Conservation (phyloP, 2,329 filamentous ascomycete genomes). For the Botrytis fabae region DNA sequence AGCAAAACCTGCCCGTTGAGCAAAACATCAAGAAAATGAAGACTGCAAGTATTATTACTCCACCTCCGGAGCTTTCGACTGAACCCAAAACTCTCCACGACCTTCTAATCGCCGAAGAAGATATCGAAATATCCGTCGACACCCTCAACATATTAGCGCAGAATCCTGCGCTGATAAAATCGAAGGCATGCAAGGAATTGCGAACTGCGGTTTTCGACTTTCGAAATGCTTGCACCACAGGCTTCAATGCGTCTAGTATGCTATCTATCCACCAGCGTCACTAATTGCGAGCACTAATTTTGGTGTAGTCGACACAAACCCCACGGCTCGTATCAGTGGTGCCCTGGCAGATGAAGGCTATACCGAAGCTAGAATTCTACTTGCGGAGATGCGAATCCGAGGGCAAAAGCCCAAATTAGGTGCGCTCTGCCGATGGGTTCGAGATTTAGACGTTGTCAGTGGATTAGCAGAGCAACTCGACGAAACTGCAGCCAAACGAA, state of each 20-base stretch:
- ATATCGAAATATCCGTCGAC: constrained; percentile 67
- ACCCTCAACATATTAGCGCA: constrained; percentile 59
- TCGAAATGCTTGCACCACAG: constrained; percentile 66
- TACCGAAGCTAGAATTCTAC: constrained; percentile 62
- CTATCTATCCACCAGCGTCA: constrained; percentile 26
- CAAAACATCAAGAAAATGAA: constrained; percentile 45
- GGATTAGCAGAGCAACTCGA: constrained; percentile 59
- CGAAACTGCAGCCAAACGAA: constrained; percentile 44
- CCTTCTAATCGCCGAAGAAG: constrained; percentile 63
- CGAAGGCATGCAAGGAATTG: constrained; percentile 66
- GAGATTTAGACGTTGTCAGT: constrained; percentile 68
- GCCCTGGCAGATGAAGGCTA: constrained; percentile 66
- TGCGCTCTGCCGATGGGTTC: constrained; percentile 70
- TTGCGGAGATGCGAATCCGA: constrained; percentile 71
- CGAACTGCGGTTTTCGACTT: constrained; percentile 69
- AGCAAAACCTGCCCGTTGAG: constrained; percentile 45
- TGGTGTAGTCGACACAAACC: constrained; percentile 54
- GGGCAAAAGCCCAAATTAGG: constrained; percentile 65
- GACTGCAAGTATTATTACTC: constrained; percentile 40
- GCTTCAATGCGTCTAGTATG: constrained; percentile 57
- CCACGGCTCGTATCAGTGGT: constrained; percentile 65
- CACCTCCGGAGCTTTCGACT: constrained; percentile 42
- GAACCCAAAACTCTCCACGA: constrained; percentile 54
- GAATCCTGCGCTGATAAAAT: constrained; percentile 65
- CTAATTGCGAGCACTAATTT: constrained; percentile 24